Conservation (phyloP, 31 red algal species). For the Endocladia muricata region DNA sequence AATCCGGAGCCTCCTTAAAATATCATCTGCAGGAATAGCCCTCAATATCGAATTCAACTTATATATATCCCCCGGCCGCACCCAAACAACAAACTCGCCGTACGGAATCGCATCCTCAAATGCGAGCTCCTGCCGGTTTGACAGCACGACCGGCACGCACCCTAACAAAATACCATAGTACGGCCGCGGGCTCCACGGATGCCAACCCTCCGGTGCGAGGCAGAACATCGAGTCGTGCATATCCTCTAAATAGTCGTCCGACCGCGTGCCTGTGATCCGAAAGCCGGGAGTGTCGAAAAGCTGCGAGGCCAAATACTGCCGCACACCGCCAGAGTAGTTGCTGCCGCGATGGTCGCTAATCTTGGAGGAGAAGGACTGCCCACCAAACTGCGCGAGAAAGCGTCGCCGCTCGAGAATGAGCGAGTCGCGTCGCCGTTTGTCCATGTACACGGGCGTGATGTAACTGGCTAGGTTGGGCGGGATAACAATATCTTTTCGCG, state of each 20-base stretch:
- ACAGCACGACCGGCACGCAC: conserved; percentile 76
- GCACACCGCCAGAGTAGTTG: conserved; percentile 73
- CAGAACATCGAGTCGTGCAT: conserved; percentile 62
- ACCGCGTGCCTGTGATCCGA: conserved; percentile 67
- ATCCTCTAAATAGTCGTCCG: conserved; percentile 51
- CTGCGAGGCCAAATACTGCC: conserved; percentile 30
- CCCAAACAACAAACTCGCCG: conserved; percentile 61
- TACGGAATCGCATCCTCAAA: conserved; percentile 57
- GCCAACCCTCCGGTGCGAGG: conserved; percentile 78
- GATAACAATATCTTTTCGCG: conserved; percentile 74
- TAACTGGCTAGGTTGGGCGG: conserved; percentile 59
- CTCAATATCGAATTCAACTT: conserved; percentile 36
- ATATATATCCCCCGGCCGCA: conserved; percentile 33
- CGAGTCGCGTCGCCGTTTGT: neutral
- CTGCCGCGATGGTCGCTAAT: conserved; percentile 65
- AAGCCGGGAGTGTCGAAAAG: conserved; percentile 32
- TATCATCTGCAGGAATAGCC: conserved; percentile 24
- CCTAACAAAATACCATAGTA: conserved; percentile 68
- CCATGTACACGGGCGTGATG: conserved; percentile 39
- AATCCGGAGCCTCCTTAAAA: conserved; percentile 2
- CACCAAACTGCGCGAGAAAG: conserved; percentile 70
- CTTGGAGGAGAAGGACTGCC: conserved; percentile 39
- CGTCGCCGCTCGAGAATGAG: neutral
- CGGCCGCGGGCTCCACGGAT: conserved; percentile 80
- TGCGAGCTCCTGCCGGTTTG: conserved; percentile 66